A percentile compares a stretch with the other conserved stretches of the same genome.
Evolutionary conservation across 2,329 filamentous ascomycete genomes (phyloP).

Genomic region (Cryoendolithus antarcticus): DNA sequence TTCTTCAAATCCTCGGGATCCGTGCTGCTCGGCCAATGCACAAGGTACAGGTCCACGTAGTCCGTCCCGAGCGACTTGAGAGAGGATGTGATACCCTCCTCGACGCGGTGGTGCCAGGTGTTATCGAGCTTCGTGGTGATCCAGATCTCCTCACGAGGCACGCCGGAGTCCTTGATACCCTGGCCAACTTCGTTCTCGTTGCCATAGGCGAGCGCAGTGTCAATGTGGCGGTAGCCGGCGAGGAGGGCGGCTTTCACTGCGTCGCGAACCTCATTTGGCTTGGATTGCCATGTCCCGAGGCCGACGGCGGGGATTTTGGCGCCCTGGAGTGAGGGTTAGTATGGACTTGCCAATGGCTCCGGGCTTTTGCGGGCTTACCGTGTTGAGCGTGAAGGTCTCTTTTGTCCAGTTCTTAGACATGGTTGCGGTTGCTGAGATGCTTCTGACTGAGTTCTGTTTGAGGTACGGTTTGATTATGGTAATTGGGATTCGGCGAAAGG

Average conservation of each 20-base stretch:
- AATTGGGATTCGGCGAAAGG: too few relatives aligned
- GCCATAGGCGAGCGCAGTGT: constrained; percentile 58
- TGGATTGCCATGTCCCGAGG: constrained; percentile 28
- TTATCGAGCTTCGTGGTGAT: constrained; percentile 30
- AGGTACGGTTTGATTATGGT: too few relatives aligned
- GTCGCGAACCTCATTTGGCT: constrained; percentile 26
- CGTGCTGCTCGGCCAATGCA: constrained; percentile 30
- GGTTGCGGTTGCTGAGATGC: constrained; percentile 1
- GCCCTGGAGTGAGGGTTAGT: constrained; percentile 29
- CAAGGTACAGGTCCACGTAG: constrained; percentile 35
- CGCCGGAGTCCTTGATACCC: constrained; percentile 47
- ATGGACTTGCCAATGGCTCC: background rate
- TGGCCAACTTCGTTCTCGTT: constrained; percentile 64
- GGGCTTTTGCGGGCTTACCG: constrained; percentile 20
- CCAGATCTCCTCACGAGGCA: constrained; percentile 27
- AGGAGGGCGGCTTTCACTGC: constrained; percentile 30
- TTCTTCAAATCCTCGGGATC: constrained; percentile 48
- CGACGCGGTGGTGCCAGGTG: constrained; percentile 22
- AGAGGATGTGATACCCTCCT: constrained; percentile 25
- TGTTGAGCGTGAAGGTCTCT: constrained; percentile 43
- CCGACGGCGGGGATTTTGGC: constrained; percentile 24
- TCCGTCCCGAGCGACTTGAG: constrained; percentile 27
- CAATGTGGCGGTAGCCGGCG: constrained; percentile 42
- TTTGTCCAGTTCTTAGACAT: constrained; percentile 18
- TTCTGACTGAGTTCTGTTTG: too few relatives aligned